Base-by-base conservation (phyloP, 495 filamentous ascomycete genomes). In the Daldinia loculata region DNA sequence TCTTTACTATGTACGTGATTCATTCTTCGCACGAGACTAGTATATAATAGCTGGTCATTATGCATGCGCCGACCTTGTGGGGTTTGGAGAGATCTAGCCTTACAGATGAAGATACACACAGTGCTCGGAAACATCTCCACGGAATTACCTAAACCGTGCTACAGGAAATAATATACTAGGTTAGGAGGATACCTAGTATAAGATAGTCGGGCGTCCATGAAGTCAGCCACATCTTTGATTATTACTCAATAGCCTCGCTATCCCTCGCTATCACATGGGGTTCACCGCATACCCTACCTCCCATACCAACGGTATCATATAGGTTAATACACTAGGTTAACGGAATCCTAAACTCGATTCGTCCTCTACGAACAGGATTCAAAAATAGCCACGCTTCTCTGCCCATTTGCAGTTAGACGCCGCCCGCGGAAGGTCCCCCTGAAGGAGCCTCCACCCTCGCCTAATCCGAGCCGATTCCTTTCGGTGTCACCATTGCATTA, bases 391-490 rank as follows among this genome's bases (percentile, higher is more conserved):
- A 43, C 30, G n/a, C 50, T 24, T 48, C 36, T 60, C 27, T 48
- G 7, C n/a, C 26, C 45, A 38, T 48, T 51, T 38, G 11, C 55
- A 66, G 59, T 50, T 60, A 53, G 45, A 60, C 51, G 45, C 36
- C 36, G 15, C 32, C 51, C 41, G 56, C 61, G 50, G 61, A 52
- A 62, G 32, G 55, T 66, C 57, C 43, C 43, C 17, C 24, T 63
- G 57, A 58, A 66, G 51, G 61, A 57, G 55, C 70, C 61, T 69
- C 70, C 70, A n/a, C 51, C 61, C 63, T 66, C 56, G 66, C 51
- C 43, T 61, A 52, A 56, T 59, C 64, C 51, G 66, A 64, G 56
- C 63, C 66, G 64, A 73, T 56, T 73, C 66, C 61, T 66, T 66
- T 66, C 70, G 56, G 61, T 24, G 59, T 59, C 50, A 36, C 62